Evolutionary conservation across 2,329 filamentous ascomycete species (phyloP), one percentile per base, ranked within the genome.

Genomic region (Xylaria polymorpha): DNA sequence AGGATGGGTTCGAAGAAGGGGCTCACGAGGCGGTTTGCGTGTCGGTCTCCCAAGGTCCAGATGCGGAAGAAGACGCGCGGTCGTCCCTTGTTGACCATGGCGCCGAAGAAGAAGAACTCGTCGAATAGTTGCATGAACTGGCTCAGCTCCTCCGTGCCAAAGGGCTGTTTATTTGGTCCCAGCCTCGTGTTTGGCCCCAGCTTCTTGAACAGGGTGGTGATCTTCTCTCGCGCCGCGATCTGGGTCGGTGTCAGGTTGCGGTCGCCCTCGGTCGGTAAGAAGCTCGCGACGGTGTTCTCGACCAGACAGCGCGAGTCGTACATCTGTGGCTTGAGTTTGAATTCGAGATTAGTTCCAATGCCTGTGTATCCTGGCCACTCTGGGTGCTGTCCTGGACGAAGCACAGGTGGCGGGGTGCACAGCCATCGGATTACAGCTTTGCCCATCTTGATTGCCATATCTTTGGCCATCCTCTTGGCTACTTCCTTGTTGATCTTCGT

Each of bases 61-160:
- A 64, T 1, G 9, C 3, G 39, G 7, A 20, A 7, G 1, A 7
- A 7, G 41, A 50, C 4, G 20, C 46, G 66, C 3, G 55, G 53
- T 9, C 15, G 53, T 0, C 12, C n/a, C 7, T 25, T 48, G 15
- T 48, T 53, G n/a, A 10, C 15, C 53, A 69, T 18, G 18, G 44
- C 18, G 12, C 63, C 67, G 29, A 41, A 59, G 62, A 69, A 69
- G 53, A 69, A 70, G 51, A 64, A 67, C 3, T 57, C 8, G 50
- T 68, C 66, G 25, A 68, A 58, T 3, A 68, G 25, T 1, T 12
- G 41, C 39, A 61, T 41, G 58, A 64, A 67, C 1, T 8, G 15
- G 1, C 1, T 9, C 9, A 68, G 3, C 10, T 44, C n/a, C 15
- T 0, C 0, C 18, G 12, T 22, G 3, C 7, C 22, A 18, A 65